phyloP scores from a whole-genome alignment of 805 yeast genomes.

The Kodamaea leandrae region DNA sequence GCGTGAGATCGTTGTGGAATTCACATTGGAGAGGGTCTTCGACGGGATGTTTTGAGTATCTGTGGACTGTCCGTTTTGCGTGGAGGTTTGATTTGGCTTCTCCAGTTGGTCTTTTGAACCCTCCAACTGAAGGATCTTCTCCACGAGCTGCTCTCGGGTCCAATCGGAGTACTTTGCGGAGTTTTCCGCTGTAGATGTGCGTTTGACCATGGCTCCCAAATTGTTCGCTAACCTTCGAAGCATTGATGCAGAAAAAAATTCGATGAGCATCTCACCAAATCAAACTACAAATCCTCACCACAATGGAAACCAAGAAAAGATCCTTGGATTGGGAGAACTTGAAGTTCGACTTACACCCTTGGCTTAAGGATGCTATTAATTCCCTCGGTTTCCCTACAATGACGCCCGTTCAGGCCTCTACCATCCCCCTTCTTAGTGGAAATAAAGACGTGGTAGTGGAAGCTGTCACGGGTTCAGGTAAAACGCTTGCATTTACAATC shows the following conservation, averaged over 20 bases:
- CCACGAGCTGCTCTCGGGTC: slow-evolving; percentile 64
- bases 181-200: slow-evolving; percentile 6
- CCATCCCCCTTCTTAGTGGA: slow-evolving; percentile 77
- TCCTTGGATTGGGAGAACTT: slow-evolving; percentile 64
- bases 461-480: slow-evolving; percentile 98
- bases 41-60: background rate
- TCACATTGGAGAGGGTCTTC: background rate
- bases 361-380: slow-evolving; percentile 70
- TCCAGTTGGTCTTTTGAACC: too few relatives aligned
- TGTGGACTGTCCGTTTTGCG: background rate
- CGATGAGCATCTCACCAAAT: slow-evolving; percentile 4
- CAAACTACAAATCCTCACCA: background rate
- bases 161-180: slow-evolving; percentile 50
- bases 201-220: slow-evolving; percentile 2
- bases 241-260: slow-evolving; percentile 4
- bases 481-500: slow-evolving; percentile 83
- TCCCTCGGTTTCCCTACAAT: slow-evolving; percentile 72
- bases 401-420: slow-evolving; percentile 98
- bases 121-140: slow-evolving; percentile 57
- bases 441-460: slow-evolving; percentile 96
- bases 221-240: slow-evolving; percentile 6
- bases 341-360: slow-evolving; percentile 54
- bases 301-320: slow-evolving; percentile 28
- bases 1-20: too few relatives aligned
- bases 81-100: background rate